Base-by-base conservation (phyloP, 2,329 filamentous ascomycete genomes). In the Trichoderma sp. region DNA sequence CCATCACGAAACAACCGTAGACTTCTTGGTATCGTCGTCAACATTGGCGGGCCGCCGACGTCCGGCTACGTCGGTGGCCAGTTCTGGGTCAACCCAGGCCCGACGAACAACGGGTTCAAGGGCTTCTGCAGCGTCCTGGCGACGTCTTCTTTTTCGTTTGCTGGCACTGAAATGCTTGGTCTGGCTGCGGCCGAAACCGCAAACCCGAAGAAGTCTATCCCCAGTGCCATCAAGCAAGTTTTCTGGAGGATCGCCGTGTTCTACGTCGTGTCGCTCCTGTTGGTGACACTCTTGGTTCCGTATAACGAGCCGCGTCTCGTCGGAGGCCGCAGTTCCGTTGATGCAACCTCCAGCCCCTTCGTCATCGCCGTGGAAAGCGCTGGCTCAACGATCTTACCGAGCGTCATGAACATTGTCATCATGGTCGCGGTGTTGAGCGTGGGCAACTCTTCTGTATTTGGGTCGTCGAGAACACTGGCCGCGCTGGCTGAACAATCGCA, bases 341-440 rank as follows among this genome's bases (percentile, higher is more conserved):
- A 50, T 44, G 47, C 39, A 7, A 48, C 24, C 43, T 47, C 58
- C 7, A 61, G 47, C 4, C 58, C 58, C 2, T 61, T 61, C n/a
- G 47, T 52, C 4, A 30, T 61, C 43, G 45, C 58, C 17, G 58
- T 61, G 15, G 58, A 61, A 24, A 52, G 21, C 34, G 58, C 58
- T 7, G 58, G 58, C 3, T 50, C 45, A 15, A 60, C 57, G 28
- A 60, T 60, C 15, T 39, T 61, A 43, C 58, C 45, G 10, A 61
- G 47, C 7, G 58, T 61, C 30, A 61, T 52, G 58, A 61, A 61
- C 5, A 48, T 48, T 7, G 58, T 61, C 0, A 61, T 61, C 14
- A 52, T 61, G 47, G 50, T 61, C 30, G 58, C 58, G 12, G 47
- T 61, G 3, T 12, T 61, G 58, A 61, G 58, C n/a, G 45, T 61